These are phyloP conservation scores for Vaccinium corymbosum DNA, from an alignment of 148 eudicot species.

Conservation along the genomic window DNA sequence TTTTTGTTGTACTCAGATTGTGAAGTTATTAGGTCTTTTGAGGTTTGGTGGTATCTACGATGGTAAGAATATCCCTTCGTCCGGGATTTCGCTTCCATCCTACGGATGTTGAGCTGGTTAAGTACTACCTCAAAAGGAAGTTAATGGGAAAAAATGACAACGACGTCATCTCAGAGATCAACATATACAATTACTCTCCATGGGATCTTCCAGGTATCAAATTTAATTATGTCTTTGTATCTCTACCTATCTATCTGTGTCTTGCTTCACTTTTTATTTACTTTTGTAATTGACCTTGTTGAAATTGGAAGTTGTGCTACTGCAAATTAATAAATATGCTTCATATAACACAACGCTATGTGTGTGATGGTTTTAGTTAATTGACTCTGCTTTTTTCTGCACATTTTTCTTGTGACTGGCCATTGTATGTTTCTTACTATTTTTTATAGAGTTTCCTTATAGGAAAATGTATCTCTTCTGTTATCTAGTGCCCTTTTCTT, in stretches of 20 bases:
- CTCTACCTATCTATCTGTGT: not conserved
- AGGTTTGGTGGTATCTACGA: not conserved
- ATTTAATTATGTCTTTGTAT: not conserved
- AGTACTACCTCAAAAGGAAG: slow-evolving; percentile 76
- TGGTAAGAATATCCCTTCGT: slow-evolving; percentile 28
- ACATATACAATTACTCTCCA: slow-evolving; percentile 51
- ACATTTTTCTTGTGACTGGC: too few species aligned
- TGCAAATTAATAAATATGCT: too few species aligned
- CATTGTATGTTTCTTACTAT: not conserved
- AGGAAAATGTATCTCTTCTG: not conserved
- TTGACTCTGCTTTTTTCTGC: too few species aligned
- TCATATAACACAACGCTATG: too few species aligned
- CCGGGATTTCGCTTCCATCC: slow-evolving; percentile 83
- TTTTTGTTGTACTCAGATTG: not conserved
- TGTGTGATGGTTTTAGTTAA: too few species aligned
- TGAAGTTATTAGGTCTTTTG: not conserved
- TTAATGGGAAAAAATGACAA: slow-evolving; percentile 44
- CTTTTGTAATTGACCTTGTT: not conserved
- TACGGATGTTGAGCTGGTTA: slow-evolving; percentile 62
- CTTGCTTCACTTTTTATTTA: slow-evolving; percentile 8
- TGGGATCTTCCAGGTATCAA: slow-evolving; percentile 65
- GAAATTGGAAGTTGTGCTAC: not conserved
- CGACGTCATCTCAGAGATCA: slow-evolving; percentile 51
- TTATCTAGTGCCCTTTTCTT: not conserved
- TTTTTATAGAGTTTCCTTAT: not conserved